A percentile compares a stretch with the other conserved stretches of the same genome.
Evolutionary conservation across 2,329 filamentous ascomycete genomes (phyloP).

Genomic region (Phaeosphaeriaceae sp.): DNA sequence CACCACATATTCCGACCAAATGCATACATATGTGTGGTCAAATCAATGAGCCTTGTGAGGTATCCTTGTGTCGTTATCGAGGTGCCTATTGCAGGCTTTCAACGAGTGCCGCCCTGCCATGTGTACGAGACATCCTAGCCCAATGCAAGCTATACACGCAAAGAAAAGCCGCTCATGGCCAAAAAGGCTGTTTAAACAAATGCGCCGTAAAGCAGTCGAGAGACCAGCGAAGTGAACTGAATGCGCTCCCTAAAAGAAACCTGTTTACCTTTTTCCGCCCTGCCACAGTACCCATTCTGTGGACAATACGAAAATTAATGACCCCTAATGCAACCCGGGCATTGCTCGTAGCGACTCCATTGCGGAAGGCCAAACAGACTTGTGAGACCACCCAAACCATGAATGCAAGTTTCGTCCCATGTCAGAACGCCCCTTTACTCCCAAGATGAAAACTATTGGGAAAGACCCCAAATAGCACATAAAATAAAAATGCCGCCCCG

Average conservation of each 20-base stretch:
- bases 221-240: slow-evolving; percentile 11
- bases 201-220: slow-evolving; percentile 4
- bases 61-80: neutral
- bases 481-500: slow-evolving; percentile 5
- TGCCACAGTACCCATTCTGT: slow-evolving; percentile 9
- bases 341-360: slow-evolving; percentile 18
- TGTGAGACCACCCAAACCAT: neutral
- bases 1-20: slow-evolving; percentile 18
- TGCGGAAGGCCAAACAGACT: slow-evolving; percentile 6
- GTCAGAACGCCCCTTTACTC: slow-evolving; percentile 17
- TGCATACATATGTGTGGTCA: slow-evolving; percentile 36
- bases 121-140: slow-evolving; percentile 28
- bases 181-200: slow-evolving; percentile 11
- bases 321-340: slow-evolving; percentile 26
- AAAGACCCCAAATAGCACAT: slow-evolving; percentile 4
- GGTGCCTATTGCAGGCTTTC: slow-evolving; percentile 4
- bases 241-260: slow-evolving; percentile 10
- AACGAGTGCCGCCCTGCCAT: slow-evolving; percentile 27
- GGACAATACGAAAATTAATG: slow-evolving; percentile 17
- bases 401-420: slow-evolving; percentile 6
- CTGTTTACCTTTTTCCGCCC: slow-evolving; percentile 12
- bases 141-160: slow-evolving; percentile 19
- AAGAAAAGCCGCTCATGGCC: slow-evolving; percentile 12
- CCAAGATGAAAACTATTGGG: slow-evolving; percentile 8
- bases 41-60: slow-evolving; percentile 20